Evolutionary conservation across 2,329 filamentous ascomycete species (phyloP).

Genomic region (Didymella keratinophila): DNA sequence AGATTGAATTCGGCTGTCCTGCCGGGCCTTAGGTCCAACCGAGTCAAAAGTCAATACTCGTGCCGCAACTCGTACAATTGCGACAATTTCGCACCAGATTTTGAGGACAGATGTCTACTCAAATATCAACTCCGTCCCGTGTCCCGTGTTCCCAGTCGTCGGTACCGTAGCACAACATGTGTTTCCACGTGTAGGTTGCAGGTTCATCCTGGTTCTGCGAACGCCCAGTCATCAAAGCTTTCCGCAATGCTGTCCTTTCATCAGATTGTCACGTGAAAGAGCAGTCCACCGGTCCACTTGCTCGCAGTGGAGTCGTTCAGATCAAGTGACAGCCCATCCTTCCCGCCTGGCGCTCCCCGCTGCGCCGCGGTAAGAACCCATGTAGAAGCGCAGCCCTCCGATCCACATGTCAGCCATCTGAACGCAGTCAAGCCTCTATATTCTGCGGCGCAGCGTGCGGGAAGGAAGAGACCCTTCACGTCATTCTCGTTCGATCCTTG

Average conservation of each 20-base stretch:
- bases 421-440: slow-evolving; percentile 12
- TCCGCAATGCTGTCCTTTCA: neutral
- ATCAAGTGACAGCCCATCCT: slow-evolving; percentile 44
- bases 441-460: slow-evolving; percentile 36
- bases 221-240: neutral
- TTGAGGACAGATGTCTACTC: neutral
- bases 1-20: slow-evolving; percentile 15
- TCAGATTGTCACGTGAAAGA: slow-evolving; percentile 8
- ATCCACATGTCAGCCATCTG: slow-evolving; percentile 29
- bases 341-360: slow-evolving; percentile 41
- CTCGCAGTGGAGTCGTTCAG: slow-evolving; percentile 18
- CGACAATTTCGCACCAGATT: slow-evolving; percentile 4
- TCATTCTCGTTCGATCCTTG: slow-evolving; percentile 17
- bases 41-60: slow-evolving; percentile 14
- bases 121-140: neutral
- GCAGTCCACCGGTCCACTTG: neutral
- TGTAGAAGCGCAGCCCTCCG: slow-evolving; percentile 26
- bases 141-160: slow-evolving; percentile 3
- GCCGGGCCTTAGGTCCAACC: slow-evolving; percentile 9
- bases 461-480: slow-evolving; percentile 12
- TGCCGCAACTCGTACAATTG: slow-evolving; percentile 9
- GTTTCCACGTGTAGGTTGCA: slow-evolving; percentile 10
- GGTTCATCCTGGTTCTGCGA: neutral
- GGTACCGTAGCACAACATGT: slow-evolving; percentile 7
- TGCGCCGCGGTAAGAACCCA: slow-evolving; percentile 32